A percentile compares a stretch with the other conserved stretches of the same genome.
These are phyloP conservation scores for Fraxinus platypoda DNA, from an alignment of 305 asterid genomes.

Conservation along the genomic window DNA sequence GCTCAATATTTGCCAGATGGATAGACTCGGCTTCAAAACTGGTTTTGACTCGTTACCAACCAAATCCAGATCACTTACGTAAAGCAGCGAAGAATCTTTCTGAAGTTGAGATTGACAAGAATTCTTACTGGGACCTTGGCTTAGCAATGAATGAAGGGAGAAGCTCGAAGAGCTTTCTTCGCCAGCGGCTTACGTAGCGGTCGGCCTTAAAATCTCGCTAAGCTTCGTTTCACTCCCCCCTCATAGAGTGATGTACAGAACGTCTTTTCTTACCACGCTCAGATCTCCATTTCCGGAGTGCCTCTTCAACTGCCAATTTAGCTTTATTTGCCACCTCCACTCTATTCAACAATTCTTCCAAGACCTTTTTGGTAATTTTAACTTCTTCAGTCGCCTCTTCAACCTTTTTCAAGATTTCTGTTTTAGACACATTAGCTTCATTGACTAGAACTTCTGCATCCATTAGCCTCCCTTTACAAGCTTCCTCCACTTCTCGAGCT, in stretches of 20 bases:
- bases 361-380: constrained; percentile 55
- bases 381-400: constrained; percentile 83
- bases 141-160: too few relatives aligned
- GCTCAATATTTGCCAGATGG: constrained; percentile 84
- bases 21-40: constrained; percentile 59
- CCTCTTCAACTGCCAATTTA: constrained; percentile 83
- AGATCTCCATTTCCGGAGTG: constrained; percentile 80
- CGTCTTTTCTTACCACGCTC: constrained; percentile 72
- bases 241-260: constrained; percentile 41
- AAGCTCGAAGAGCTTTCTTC: too few relatives aligned
- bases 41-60: constrained; percentile 47
- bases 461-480: constrained; percentile 40
- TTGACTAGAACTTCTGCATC: constrained; percentile 53
- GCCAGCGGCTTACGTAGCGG: too few relatives aligned
- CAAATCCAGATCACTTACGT: constrained; percentile 49
- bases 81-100: constrained; percentile 49
- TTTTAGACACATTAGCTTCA: constrained; percentile 58
- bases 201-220: too few relatives aligned
- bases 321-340: constrained; percentile 72
- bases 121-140: constrained; percentile 26
- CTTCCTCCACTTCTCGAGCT: constrained; percentile 63
- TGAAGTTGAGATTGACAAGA: constrained; percentile 40
- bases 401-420: constrained; percentile 58
- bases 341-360: constrained; percentile 73
- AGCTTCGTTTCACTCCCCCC: too few relatives aligned